phyloP scores from a whole-genome alignment of 2,329 filamentous ascomycete genomes.

The Xylaria sp. region DNA sequence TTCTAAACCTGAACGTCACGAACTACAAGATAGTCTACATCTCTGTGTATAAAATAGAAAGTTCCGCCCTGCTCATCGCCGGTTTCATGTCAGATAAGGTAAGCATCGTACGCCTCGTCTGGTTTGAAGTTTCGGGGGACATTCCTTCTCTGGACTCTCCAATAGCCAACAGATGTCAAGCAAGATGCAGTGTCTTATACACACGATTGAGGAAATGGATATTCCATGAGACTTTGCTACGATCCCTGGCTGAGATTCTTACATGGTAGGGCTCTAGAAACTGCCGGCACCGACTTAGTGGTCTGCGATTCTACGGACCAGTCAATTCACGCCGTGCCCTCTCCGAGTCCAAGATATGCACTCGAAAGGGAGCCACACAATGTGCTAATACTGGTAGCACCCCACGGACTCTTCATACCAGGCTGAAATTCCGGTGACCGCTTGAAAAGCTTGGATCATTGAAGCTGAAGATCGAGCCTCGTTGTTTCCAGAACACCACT shows the following conservation, averaged over 20 bases:
- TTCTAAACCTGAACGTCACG: not conserved
- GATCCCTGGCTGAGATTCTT: not conserved
- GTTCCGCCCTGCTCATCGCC: not conserved
- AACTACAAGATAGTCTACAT: conserved; percentile 1
- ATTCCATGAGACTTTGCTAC: not conserved
- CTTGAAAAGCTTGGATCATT: not conserved
- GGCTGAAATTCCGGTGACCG: not conserved
- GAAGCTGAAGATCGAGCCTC: too few species aligned
- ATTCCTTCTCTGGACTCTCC: not conserved
- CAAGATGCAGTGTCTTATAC: not conserved
- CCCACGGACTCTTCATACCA: not conserved
- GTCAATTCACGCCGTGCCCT: too few species aligned
- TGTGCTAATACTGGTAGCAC: not conserved
- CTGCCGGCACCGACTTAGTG: not conserved
- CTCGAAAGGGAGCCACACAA: too few species aligned
- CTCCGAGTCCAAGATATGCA: too few species aligned
- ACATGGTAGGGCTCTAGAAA: not conserved
- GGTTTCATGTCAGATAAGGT: not conserved
- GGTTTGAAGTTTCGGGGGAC: not conserved
- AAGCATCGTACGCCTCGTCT: not conserved
- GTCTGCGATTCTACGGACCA: too few species aligned
- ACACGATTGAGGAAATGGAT: not conserved
- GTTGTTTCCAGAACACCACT: too few species aligned
- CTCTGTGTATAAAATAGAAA: not conserved
- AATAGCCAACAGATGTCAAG: not conserved